Evolutionary conservation across 148 eudicot species (phyloP).

Genomic region (Spergularia marina): DNA sequence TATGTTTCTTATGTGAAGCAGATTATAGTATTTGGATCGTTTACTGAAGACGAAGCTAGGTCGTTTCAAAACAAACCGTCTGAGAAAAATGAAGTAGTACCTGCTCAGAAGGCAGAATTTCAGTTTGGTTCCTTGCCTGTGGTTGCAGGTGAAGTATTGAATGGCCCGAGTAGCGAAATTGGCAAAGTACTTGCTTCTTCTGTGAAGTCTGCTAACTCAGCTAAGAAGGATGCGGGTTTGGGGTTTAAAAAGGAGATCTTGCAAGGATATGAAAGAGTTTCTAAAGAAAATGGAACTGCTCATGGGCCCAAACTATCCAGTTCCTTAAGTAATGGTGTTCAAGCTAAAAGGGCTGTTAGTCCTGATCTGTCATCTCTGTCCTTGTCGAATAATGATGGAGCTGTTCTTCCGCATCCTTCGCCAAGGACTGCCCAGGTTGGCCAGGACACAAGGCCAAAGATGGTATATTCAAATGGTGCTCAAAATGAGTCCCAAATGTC

Average conservation of each 20-base stretch:
- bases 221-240: conserved; percentile 25
- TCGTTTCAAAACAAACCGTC: conserved; percentile 36
- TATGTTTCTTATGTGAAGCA: conserved; percentile 23
- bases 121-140: conserved; percentile 44
- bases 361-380: conserved; percentile 31
- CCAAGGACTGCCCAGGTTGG: conserved; percentile 13
- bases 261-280: conserved; percentile 24
- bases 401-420: conserved; percentile 20
- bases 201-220: conserved; percentile 25
- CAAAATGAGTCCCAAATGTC: conserved; percentile 20
- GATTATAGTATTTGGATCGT: conserved; percentile 73
- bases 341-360: conserved; percentile 29
- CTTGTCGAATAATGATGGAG: conserved; percentile 27
- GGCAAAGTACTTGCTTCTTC: conserved; percentile 32
- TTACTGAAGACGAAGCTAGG: conserved; percentile 63
- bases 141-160: conserved; percentile 40
- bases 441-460: conserved; percentile 24
- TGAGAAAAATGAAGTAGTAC: conserved; percentile 20
- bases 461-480: conserved; percentile 33
- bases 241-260: conserved; percentile 19
- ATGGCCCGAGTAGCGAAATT: conserved; percentile 32
- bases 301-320: conserved; percentile 21
- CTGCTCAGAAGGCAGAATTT: conserved; percentile 35
- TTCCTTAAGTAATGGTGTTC: conserved; percentile 36
- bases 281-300: conserved; percentile 46